These are phyloP conservation scores for Alternaria solani DNA, from an alignment of 2,329 filamentous ascomycete genomes.

Conservation along the genomic window DNA sequence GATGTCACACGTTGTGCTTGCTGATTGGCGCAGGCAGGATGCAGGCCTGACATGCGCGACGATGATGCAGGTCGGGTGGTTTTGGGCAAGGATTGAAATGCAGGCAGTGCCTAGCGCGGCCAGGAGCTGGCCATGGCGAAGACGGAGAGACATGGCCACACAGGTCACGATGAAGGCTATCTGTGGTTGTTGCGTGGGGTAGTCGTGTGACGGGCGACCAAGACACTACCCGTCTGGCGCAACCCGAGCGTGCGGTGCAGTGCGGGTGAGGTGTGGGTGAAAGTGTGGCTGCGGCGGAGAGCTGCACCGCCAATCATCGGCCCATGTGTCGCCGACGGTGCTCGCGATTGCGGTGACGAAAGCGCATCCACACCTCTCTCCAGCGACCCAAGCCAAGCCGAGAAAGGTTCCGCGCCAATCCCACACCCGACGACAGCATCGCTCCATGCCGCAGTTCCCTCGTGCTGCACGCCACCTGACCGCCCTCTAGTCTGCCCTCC, in stretches of 20 bases:
- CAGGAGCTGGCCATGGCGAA: neutral
- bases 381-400: conserved; percentile 4
- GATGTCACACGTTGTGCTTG: conserved; percentile 14
- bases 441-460: conserved; percentile 9
- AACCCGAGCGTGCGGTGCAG: neutral
- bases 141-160: neutral
- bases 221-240: neutral
- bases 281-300: neutral
- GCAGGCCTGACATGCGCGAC: conserved; percentile 12
- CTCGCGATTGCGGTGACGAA: conserved; percentile 11
- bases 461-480: conserved; percentile 19
- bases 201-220: neutral
- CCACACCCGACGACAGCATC: conserved; percentile 4
- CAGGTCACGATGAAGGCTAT: neutral
- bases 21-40: conserved; percentile 14
- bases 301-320: conserved; percentile 15
- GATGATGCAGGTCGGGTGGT: conserved; percentile 6
- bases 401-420: conserved; percentile 19
- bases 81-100: conserved; percentile 11
- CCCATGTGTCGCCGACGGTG: conserved; percentile 8
- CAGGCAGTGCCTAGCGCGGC: conserved; percentile 13
- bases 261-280: neutral
- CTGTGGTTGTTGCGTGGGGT: neutral
- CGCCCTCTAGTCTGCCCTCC: conserved; percentile 11
- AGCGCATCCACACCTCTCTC: conserved; percentile 7